Evolutionary conservation across 768 basidiomycete species (phyloP).

Genomic region (Mycena floridula): DNA sequence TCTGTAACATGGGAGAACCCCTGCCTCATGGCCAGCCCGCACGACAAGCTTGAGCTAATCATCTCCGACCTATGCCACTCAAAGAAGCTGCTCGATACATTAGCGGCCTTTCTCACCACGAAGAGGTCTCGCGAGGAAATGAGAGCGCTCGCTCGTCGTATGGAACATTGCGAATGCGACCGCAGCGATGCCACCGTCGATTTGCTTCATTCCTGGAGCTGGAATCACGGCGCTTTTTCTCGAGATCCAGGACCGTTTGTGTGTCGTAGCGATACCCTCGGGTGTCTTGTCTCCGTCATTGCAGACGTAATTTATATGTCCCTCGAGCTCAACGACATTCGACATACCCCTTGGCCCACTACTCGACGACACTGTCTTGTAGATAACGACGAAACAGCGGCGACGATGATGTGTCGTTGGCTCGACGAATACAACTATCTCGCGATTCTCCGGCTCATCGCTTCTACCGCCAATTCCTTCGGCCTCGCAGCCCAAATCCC

Average conservation of each 20-base stretch:
- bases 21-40: not conserved
- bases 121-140: not conserved
- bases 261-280: not conserved
- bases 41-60: not conserved
- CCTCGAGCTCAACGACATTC: not conserved
- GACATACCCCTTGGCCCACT: not conserved
- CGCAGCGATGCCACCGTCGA: not conserved
- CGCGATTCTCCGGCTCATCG: not conserved
- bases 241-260: not conserved
- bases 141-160: not conserved
- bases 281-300: not conserved
- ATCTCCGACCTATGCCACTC: not conserved
- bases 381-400: not conserved
- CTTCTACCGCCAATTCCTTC: not conserved
- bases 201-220: not conserved
- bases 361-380: not conserved
- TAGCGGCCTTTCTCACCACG: not conserved
- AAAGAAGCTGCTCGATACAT: not conserved
- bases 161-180: not conserved
- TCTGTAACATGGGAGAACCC: not conserved
- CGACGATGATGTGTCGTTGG: not conserved
- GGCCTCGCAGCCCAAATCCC: not conserved
- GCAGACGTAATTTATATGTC: not conserved
- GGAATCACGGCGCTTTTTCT: not conserved
- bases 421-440: not conserved